Base-by-base conservation (phyloP, 2,329 filamentous ascomycete genomes). In the Talaromyces pinophilus region DNA sequence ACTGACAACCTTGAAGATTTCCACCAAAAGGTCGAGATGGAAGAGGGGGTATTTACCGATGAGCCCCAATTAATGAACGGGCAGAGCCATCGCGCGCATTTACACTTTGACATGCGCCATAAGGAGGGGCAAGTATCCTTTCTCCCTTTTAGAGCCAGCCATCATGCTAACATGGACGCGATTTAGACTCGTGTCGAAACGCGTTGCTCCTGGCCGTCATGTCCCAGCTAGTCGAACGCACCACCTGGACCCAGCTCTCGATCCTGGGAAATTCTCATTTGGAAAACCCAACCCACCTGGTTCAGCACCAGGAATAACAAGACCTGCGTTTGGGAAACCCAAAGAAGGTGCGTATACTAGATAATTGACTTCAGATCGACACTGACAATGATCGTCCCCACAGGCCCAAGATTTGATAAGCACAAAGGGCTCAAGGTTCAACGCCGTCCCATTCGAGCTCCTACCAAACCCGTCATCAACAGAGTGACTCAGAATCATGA, bases 51-150 rank as follows among this genome's bases (percentile, higher is more conserved):
- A 50, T 59, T 73, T 13, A 67, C 80, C 8, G 70, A 75, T 54
- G 57, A 46, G 35, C 57, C 57, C 22, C 69, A 71, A 17, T 64
- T 81, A 3, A 71, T 77, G 55, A 67, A 77, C 54, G 80, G 80
- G 11, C 79, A 81, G 54, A 77, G 67, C 28, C 79, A 81, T 68
- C 75, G 79, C 62, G 70, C 72, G 19, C 64, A 70, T 6, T 70
- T 79, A 6, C 71, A 50, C 59, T 70, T 71, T 17, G 55, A 59
- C 7, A 67, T 76, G 33, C 70, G 64, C 33, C 68, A 66, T 40
- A 62, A 68, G 59, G 70, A 69, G 19, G n/a, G 33, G 54, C 13
- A 40, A 40, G 54, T 40, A 11, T 38, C 35, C 5, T 38, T 22
- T 15, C 5, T 11, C 50, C 15, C 4, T 57, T 11, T n/a, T 54